Conservation (phyloP, 1,139 yeast species). For the Kodamaea sp. region DNA sequence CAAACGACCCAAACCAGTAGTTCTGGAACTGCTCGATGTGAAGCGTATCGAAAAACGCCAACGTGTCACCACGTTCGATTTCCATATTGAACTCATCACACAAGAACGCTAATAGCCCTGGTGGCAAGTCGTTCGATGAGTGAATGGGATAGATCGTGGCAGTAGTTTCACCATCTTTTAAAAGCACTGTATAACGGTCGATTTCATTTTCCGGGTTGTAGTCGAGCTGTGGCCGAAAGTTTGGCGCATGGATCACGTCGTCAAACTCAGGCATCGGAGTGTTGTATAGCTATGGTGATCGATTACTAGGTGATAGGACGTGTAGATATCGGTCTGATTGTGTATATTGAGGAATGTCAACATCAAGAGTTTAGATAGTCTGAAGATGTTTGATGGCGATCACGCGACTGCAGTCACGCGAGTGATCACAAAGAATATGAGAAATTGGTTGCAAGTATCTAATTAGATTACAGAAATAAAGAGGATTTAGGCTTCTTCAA, state of each 20-base stretch:
- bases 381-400: too few relatives aligned
- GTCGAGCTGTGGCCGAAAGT: constrained; percentile 36
- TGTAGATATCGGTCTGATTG: constrained; percentile 15
- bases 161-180: constrained; percentile 86
- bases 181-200: constrained; percentile 61
- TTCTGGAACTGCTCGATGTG: constrained; percentile 71
- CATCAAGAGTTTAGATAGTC: constrained; percentile 4
- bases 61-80: constrained; percentile 83
- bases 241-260: constrained; percentile 37
- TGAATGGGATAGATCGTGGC: constrained; percentile 90
- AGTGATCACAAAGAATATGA: too few relatives aligned
- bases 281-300: constrained; percentile 1
- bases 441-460: too few relatives aligned
- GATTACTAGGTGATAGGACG: constrained; percentile 8
- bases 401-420: too few relatives aligned
- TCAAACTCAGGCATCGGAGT: constrained; percentile 38
- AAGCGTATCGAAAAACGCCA: constrained; percentile 78
- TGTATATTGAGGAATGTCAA: constrained; percentile 30
- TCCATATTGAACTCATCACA: constrained; percentile 95
- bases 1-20: constrained; percentile 86
- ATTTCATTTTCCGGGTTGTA: constrained; percentile 34
- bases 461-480: too few relatives aligned
- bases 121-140: constrained; percentile 64
- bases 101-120: constrained; percentile 73
- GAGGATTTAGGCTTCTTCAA: too few relatives aligned